Evolutionary conservation across 2,329 filamentous ascomycete genomes (phyloP), one percentile per base, ranked within the genome.

Genomic region (Arthrobotrys conoides): DNA sequence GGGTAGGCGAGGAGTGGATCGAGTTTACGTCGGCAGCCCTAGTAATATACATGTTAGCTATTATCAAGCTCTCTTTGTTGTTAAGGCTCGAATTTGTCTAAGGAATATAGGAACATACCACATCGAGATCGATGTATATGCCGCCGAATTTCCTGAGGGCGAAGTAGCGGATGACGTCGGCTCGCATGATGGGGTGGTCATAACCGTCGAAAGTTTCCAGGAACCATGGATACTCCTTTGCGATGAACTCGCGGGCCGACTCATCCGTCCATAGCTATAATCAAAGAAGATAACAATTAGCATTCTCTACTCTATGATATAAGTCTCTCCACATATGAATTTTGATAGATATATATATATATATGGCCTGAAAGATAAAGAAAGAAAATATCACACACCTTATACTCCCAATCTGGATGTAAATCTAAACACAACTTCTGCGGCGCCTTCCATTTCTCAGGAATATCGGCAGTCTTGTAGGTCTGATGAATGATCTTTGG

Each of bases 401-500:
- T 93, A 85, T 93, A 93, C 83, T 93, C 90, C 83, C 91, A 94
- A 81, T 90, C 90, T 0, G 89, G 87, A 83, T 94, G 91, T 64
- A 91, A 83, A 22, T 91, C 87, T 69, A 90, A 85, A 84, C 92
- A 93, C 81, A 87, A 90, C 84, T 89, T 85, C 81, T 92, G 90
- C 36, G 91, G 87, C 9, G 87, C 87, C 73, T 86, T 84, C 92
- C 92, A 93, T 67, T 90, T 88, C 55, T 85, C 86, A 0, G 91
- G 91, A 46, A 93, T 90, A 51, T 87, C 89, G 71, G 90, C 88
- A 83, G 92, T 93, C 82, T 89, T 89, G 84, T 92, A 93, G 9
- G 91, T 93, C 83, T 93, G 91, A 85, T 93, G 91, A 71, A 93
- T 92, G 82, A 93, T 93, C 84, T 91, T 92, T 59, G 91, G 91